Evolutionary conservation across 2,329 filamentous ascomycete genomes (phyloP).

Genomic region (Aspergillus japonicus): DNA sequence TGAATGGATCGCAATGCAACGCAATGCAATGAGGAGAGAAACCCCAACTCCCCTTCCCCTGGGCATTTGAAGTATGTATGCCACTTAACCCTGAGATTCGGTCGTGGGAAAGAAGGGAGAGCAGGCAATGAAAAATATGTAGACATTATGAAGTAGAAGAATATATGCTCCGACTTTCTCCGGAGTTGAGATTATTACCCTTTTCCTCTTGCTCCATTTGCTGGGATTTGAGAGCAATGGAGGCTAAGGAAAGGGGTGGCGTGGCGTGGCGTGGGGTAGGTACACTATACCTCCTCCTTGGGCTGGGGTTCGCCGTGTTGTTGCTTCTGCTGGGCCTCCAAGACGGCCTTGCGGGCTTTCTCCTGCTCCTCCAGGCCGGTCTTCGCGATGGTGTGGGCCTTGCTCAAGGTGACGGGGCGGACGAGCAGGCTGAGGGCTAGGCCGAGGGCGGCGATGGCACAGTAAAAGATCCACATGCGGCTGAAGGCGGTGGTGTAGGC

Average conservation of each 20-base stretch:
- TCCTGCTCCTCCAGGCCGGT: slow-evolving; percentile 48
- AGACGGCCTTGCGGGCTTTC: slow-evolving; percentile 39
- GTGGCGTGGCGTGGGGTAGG: neutral
- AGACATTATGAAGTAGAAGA: neutral
- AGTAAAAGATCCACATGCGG: slow-evolving; percentile 54
- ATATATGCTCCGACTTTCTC: neutral
- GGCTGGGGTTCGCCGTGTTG: slow-evolving; percentile 58
- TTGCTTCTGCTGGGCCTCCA: slow-evolving; percentile 38
- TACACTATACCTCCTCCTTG: slow-evolving; percentile 45
- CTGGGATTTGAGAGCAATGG: no score
- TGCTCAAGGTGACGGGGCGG: slow-evolving; percentile 38
- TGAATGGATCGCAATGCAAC: no score
- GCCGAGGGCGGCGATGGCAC: slow-evolving; percentile 35
- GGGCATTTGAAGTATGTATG: no score
- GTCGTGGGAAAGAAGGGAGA: no score
- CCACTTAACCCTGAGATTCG: no score
- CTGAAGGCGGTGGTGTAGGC: slow-evolving; percentile 46
- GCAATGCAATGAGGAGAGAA: no score
- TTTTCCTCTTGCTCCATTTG: no score
- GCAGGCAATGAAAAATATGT: neutral
- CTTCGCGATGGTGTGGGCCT: slow-evolving; percentile 44
- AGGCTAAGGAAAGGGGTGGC: neutral
- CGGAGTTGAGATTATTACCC: no score
- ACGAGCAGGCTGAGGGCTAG: slow-evolving; percentile 43
- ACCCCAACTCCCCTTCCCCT: no score